Evolutionary conservation across 805 yeast genomes (phyloP).

Genomic region (Candida sphagnicola): DNA sequence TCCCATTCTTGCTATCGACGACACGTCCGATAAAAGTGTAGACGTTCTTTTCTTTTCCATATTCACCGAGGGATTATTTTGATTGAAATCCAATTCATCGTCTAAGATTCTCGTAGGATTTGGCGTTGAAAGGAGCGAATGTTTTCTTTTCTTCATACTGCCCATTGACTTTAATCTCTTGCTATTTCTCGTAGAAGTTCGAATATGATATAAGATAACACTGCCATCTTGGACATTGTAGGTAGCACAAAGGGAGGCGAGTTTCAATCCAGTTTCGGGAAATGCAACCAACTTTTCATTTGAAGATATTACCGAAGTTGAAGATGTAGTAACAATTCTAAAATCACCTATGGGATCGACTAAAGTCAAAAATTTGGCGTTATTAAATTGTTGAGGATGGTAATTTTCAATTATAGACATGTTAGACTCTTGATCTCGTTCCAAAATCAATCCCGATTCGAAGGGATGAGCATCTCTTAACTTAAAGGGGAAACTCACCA

Average conservation of each 20-base stretch:
- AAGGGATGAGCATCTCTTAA: conserved; percentile 60
- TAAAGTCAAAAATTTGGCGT: conserved; percentile 55
- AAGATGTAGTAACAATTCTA: conserved; percentile 67
- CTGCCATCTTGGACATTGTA: conserved; percentile 42
- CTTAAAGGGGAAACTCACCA: conserved; percentile 66
- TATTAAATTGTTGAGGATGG: conserved; percentile 19
- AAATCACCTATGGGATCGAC: conserved; percentile 73
- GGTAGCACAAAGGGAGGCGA: conserved; percentile 50
- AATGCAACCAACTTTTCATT: conserved; percentile 55
- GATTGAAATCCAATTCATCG: conserved; percentile 25
- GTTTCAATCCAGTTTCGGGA: conserved; percentile 38
- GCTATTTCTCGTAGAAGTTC: conserved; percentile 26
- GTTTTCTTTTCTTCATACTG: conserved; percentile 16
- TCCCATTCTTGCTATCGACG: conserved; percentile 45
- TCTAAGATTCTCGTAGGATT: conserved; percentile 41
- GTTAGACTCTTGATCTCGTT: conserved; percentile 33
- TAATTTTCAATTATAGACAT: conserved; percentile 6
- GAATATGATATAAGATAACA: conserved; percentile 53
- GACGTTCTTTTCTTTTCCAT: conserved; percentile 44
- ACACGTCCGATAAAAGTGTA: conserved; percentile 36
- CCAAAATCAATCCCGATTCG: conserved; percentile 64
- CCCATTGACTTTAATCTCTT: conserved; percentile 3
- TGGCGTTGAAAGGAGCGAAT: conserved; percentile 35
- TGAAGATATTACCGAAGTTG: conserved; percentile 59
- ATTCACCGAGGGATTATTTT: conserved; percentile 27